phyloP scores from a whole-genome alignment of 768 basidiomycete species.

The Auriscalpium orientale region DNA sequence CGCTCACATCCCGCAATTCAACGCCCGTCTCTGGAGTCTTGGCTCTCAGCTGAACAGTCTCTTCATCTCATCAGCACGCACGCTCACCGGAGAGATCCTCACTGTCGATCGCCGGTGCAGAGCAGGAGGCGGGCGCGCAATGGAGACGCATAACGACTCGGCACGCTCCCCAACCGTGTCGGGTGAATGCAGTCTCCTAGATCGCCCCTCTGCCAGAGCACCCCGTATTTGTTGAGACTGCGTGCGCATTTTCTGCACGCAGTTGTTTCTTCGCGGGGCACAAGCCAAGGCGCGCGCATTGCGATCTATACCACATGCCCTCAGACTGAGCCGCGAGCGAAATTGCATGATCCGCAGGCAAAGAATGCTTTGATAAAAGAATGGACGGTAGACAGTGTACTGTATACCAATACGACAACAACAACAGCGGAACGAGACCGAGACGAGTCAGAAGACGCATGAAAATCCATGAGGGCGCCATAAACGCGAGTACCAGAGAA shows the following conservation, averaged over 20 bases:
- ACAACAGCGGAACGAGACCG: neutral
- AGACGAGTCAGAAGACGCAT: neutral
- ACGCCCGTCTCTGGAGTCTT: too few relatives aligned
- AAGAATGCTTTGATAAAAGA: conserved; percentile 10
- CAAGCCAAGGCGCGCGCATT: neutral
- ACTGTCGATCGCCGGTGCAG: neutral
- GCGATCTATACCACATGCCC: too few relatives aligned
- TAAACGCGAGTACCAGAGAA: neutral
- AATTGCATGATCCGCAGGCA: neutral
- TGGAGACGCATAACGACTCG: neutral
- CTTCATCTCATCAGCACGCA: too few relatives aligned
- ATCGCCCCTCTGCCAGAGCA: conserved; percentile 2
- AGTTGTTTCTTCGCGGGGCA: conserved; percentile 11
- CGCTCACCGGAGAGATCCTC: too few relatives aligned
- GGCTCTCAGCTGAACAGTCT: too few relatives aligned
- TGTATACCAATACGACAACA: neutral
- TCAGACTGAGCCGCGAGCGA: too few relatives aligned
- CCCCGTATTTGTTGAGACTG: conserved; percentile 12
- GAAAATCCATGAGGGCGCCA: neutral
- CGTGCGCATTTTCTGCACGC: neutral
- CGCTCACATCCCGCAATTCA: too few relatives aligned
- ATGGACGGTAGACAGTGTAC: conserved; percentile 11
- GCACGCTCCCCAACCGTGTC: neutral
- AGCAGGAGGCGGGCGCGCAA: neutral
- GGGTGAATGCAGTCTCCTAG: conserved; percentile 10